Base-by-base conservation (phyloP, 495 filamentous ascomycete species). In the Hypoxylon fragiforme region DNA sequence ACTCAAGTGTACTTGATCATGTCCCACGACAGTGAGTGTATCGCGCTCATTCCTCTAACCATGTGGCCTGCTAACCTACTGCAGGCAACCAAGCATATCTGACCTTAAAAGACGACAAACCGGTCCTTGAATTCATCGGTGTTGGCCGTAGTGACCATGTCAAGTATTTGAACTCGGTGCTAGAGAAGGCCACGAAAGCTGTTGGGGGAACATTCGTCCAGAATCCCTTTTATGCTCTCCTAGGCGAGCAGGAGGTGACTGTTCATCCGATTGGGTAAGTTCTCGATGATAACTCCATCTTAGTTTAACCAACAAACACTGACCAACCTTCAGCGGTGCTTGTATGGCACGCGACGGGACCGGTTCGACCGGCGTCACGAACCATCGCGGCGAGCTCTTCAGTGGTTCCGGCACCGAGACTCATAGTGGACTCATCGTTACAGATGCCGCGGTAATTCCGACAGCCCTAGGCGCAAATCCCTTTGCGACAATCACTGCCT, bases 1-100 rank as follows among this genome's bases (percentile, higher is more conserved):
- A 89, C 83, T 0, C 80, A 86, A 57, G 74, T 82, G 5, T 88
- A 86, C 67, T 70, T 88, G n/a, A 77, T 87, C 50, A 88, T 89
- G 85, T 83, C 78, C 5, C 85, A 88, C 55, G 85, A 87, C 55
- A 82, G 77, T 71, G 62, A 63, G 68, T 64, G 14, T 12, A 2
- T 21, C 37, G 7, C 22, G 3, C 35, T 5, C 34, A 9, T 14
- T 14, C 1, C 38, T 42, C 6, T 36, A 6, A 1, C 0, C 3
- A 7, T 4, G 16, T 36, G 12, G 14, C 13, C 8, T 50, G 7
- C 52, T 68, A 56, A 57, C 24, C 18, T 21, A 18, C 19, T 38
- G 19, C 19, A 74, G 73, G 68, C 40, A 85, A 86, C 65, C 79
- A 88, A 68, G 79, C 80, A 2, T 77, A 77, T 7, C 55, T 88